Conservation (phyloP, 495 filamentous ascomycete species). For the Entonaema liquescens region DNA sequence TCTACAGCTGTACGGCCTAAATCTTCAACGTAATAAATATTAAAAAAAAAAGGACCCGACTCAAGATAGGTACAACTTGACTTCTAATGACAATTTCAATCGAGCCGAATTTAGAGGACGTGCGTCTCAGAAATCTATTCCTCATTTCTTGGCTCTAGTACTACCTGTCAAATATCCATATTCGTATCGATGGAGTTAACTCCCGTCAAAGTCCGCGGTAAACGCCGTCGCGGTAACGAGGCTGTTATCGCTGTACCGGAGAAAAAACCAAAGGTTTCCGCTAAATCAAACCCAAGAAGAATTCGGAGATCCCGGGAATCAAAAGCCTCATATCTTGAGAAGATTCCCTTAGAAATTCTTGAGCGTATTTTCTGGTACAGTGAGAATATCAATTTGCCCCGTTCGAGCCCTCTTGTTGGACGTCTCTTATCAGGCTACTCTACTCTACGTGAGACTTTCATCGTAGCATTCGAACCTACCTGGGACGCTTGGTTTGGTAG, state of each 20-base stretch:
- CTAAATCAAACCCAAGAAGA: conserved; percentile 13
- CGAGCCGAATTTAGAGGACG: background rate
- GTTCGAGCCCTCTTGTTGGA: conserved; percentile 49
- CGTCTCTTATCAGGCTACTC: conserved; percentile 43
- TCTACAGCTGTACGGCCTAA: too few relatives aligned
- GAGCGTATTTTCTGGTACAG: conserved; percentile 52
- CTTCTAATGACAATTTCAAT: background rate
- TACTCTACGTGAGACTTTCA: conserved; percentile 42
- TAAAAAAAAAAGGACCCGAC: background rate
- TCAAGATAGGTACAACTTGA: background rate
- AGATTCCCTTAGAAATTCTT: conserved; percentile 53
- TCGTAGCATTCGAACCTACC: conserved; percentile 48
- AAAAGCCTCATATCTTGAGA: conserved; percentile 46
- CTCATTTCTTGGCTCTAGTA: background rate
- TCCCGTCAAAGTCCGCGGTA: conserved; percentile 41
- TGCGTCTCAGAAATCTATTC: background rate
- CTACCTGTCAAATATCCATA: background rate
- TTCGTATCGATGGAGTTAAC: conserved; percentile 40
- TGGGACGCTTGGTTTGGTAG: conserved; percentile 51
- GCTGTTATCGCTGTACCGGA: background rate
- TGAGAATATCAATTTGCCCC: conserved; percentile 50
- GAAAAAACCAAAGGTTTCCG: conserved; percentile 10
- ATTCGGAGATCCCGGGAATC: conserved; percentile 1
- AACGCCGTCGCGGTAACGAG: conserved; percentile 33
- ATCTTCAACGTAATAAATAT: too few relatives aligned